Conservation (phyloP, 2,329 filamentous ascomycete genomes). For the Trichoderma koningii region DNA sequence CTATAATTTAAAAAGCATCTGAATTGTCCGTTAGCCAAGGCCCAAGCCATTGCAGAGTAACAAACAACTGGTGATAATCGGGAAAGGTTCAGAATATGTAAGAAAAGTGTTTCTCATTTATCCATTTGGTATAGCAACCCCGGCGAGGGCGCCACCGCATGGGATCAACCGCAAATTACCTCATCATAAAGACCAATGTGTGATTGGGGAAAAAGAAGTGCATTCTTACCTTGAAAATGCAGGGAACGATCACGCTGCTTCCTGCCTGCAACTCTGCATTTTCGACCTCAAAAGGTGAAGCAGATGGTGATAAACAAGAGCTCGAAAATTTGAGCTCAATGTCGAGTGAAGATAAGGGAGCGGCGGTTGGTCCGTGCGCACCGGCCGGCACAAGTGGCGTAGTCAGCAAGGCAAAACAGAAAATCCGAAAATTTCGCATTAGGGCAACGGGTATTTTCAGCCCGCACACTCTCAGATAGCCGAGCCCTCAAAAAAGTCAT, state of each 20-base stretch:
- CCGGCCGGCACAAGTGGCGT: neutral
- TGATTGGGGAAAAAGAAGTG: slow-evolving; percentile 21
- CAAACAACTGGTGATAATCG: slow-evolving; percentile 31
- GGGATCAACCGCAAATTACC: slow-evolving; percentile 99
- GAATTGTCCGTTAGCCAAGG: slow-evolving; percentile 15
- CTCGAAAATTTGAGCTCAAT: slow-evolving; percentile 23
- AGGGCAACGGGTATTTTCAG: slow-evolving; percentile 47
- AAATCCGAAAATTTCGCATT: slow-evolving; percentile 41
- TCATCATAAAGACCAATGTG: slow-evolving; percentile 67
- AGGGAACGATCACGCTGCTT: neutral
- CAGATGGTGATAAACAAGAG: slow-evolving; percentile 17
- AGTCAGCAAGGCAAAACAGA: slow-evolving; percentile 34
- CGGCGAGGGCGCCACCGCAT: slow-evolving; percentile 83
- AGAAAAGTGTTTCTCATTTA: slow-evolving; percentile 92
- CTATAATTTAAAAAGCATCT: neutral
- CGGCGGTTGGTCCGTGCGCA: slow-evolving; percentile 28
- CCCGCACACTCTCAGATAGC: slow-evolving; percentile 44
- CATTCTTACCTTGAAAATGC: slow-evolving; percentile 36
- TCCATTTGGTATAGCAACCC: slow-evolving; percentile 77
- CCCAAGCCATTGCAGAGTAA: slow-evolving; percentile 8
- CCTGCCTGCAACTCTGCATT: neutral
- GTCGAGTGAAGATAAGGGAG: slow-evolving; percentile 15
- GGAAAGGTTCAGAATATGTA: slow-evolving; percentile 88
- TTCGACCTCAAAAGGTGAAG: neutral
- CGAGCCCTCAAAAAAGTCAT: slow-evolving; percentile 46